Evolutionary conservation across 768 basidiomycete genomes (phyloP).

Genomic region (Porphyrellus cyaneotinctus): DNA sequence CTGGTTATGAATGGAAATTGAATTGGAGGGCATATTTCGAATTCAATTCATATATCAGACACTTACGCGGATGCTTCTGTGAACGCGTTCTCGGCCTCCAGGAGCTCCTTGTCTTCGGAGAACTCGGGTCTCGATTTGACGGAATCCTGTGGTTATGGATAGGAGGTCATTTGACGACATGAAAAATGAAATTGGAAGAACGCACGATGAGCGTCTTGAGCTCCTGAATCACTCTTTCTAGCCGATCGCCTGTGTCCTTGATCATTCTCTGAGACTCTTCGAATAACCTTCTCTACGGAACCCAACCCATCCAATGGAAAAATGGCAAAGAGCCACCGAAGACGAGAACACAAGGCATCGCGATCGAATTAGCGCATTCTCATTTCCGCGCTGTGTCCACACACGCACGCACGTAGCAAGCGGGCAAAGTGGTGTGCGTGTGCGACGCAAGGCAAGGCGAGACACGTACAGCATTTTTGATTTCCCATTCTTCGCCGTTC

Average conservation of each 20-base stretch:
- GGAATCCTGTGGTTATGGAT: constrained; percentile 24
- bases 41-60: constrained; percentile 1
- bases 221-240: constrained; percentile 60
- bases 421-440: constrained; percentile 1
- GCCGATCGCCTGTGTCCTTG: constrained; percentile 54
- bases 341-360: constrained; percentile 6
- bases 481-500: constrained; percentile 68
- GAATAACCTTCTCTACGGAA: constrained; percentile 53
- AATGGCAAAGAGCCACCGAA: constrained; percentile 14
- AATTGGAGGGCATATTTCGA: constrained; percentile 7
- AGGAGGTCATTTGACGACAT: constrained; percentile 15
- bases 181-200: constrained; percentile 23
- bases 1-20: constrained; percentile 19
- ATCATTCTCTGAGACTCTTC: constrained; percentile 85
- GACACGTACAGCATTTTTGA: constrained; percentile 65
- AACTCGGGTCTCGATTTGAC: constrained; percentile 28
- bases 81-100: constrained; percentile 57
- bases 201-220: constrained; percentile 66
- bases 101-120: constrained; percentile 37
- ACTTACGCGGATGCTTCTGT: constrained; percentile 47
- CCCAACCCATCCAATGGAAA: not conserved
- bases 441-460: constrained; percentile 7
- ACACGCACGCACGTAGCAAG: constrained; percentile 16
- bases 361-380: constrained; percentile 20
- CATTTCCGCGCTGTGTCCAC: constrained; percentile 30